Evolutionary conservation across 1,284 basidiomycete species (phyloP).

Genomic region (Ceratobasidium sp.): DNA sequence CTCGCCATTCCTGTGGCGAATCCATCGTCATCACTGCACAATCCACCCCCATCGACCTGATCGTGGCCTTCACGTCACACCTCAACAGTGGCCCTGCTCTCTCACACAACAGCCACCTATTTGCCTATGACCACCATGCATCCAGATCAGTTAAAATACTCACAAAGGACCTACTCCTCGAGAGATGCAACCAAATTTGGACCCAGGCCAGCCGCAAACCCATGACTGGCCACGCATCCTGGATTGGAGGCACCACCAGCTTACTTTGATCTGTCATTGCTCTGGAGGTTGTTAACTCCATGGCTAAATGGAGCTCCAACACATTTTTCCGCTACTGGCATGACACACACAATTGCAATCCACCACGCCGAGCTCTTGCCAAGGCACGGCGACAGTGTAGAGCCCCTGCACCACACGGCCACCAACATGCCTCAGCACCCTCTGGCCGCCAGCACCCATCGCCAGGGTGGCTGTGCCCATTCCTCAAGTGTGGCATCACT

Average conservation of each 20-base stretch:
- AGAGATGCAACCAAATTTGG: constrained; percentile 46
- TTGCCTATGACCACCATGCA: background rate
- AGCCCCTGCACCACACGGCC: no score
- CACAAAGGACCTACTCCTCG: constrained; percentile 3
- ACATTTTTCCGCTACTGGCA: constrained; percentile 59
- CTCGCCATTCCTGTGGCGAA: background rate
- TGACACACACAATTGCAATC: constrained; percentile 17
- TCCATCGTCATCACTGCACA: constrained; percentile 24
- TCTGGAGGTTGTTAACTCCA: constrained; percentile 56
- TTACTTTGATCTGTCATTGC: constrained; percentile 56
- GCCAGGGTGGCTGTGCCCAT: no score
- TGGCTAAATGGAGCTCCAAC: constrained; percentile 57
- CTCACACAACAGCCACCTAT: background rate
- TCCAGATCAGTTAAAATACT: background rate
- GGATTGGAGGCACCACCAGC: constrained; percentile 58
- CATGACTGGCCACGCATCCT: constrained; percentile 57
- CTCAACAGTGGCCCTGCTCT: background rate
- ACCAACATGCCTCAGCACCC: no score
- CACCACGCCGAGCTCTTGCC: constrained; percentile 59
- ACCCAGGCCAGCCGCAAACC: constrained; percentile 55
- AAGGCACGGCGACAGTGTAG: no score
- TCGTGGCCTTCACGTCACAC: background rate
- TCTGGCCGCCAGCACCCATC: no score
- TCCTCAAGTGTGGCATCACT: no score
- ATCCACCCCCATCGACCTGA: constrained; percentile 17